phyloP scores from a whole-genome alignment of 2,329 filamentous ascomycete species.

The Ploettnerulaceae sp. region DNA sequence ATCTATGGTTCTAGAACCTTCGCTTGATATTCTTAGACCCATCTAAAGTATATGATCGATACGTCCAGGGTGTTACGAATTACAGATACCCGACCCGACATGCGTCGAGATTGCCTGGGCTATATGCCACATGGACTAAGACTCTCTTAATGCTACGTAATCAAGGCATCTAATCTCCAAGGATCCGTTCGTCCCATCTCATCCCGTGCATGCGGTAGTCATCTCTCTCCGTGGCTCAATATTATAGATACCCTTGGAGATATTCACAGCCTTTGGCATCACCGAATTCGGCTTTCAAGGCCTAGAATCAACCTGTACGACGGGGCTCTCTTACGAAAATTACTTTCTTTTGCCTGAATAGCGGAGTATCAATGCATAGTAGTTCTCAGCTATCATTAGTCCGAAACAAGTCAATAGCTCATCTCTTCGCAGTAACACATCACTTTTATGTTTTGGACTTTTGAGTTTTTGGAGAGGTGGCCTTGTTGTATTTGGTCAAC shows the following conservation, averaged over 20 bases:
- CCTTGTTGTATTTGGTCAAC: too few relatives aligned
- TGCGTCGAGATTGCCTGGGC: neutral
- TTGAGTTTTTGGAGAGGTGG: too few relatives aligned
- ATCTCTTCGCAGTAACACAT: too few relatives aligned
- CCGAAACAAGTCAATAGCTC: too few relatives aligned
- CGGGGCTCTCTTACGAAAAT: neutral
- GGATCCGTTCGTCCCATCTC: conserved; percentile 2
- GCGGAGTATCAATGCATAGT: neutral
- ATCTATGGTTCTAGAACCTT: too few relatives aligned
- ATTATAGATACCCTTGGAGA: neutral
- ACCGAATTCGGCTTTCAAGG: neutral
- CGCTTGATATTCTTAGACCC: conserved; percentile 8
- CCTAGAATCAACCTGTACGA: neutral
- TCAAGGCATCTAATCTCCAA: conserved; percentile 4
- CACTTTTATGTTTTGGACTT: too few relatives aligned
- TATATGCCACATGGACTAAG: conserved; percentile 1
- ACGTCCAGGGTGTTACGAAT: neutral
- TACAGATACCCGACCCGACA: conserved; percentile 1
- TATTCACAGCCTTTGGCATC: neutral
- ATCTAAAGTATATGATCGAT: conserved; percentile 6
- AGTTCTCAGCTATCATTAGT: too few relatives aligned
- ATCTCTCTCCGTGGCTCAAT: neutral
- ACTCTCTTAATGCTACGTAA: neutral
- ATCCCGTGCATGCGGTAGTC: neutral
- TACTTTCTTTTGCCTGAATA: neutral